Evolutionary conservation across 164 flowering plant species (phyloP), one percentile per base, ranked within the genome.

Genomic region (Tinospora cordifolia): DNA sequence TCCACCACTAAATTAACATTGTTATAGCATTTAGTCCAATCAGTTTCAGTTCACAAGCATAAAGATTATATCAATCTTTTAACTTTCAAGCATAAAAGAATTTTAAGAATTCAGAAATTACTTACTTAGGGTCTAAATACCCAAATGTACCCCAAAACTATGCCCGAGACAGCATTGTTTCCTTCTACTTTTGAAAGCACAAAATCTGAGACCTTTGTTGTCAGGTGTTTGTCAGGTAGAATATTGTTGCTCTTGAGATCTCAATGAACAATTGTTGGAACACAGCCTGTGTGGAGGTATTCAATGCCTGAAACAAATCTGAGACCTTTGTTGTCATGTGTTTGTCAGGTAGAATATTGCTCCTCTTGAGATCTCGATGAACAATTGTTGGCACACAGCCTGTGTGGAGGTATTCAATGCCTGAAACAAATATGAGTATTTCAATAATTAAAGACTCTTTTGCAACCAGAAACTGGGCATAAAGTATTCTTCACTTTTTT

Each of bases 111-210:
- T n/a, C 0, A 25, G n/a, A 14, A 19, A 19, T 54, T 54, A 54
- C 90, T 84, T 90, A 95, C 99, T 95, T 98, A 3, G 99, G 99
- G 78, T 95, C 99, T 51, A 95, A 73, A 83, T 95, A 95, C 25
- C 99, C 99, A n/a, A 95, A 92, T 25, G 99, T 95, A 54, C 99
- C 98, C 59, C 98, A 92, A 71, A 95, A 95, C 98, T 40, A 91
- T 81, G 84, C 99, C 92, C 10, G 99, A 92, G 21, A 92, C 98
- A 77, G 90, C 95, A 63, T 91, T 83, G 60, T 83, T 83, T 74
- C 97, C 98, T 73, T 95, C 99, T n/a, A 86, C 92, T 46, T 95
- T 95, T 58, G 99, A 95, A 40, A 95, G 94, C 70, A 98, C 99
- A 79, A 95, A 95, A 84, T 95, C 99, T 74, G 99, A 87, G 68